These are phyloP conservation scores for Suillus americanus DNA, from an alignment of 768 basidiomycete genomes.

Conservation along the genomic window DNA sequence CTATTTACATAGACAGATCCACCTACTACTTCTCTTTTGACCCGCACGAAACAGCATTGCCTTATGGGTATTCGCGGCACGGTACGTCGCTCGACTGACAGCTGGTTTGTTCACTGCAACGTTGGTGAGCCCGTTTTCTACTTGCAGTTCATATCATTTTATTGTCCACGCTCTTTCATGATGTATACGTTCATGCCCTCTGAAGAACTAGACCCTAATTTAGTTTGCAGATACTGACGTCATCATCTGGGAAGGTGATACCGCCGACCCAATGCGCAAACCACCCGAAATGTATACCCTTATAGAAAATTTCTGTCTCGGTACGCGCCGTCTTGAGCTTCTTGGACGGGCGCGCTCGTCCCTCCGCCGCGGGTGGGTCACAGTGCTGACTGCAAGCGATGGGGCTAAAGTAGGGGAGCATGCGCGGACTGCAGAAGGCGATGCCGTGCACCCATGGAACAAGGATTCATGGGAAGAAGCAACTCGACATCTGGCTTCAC, in stretches of 20 bases:
- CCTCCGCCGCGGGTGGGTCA: conserved; percentile 89
- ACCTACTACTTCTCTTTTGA: conserved; percentile 82
- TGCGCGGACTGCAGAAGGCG: conserved; percentile 24
- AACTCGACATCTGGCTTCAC: conserved; percentile 48
- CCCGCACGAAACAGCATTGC: conserved; percentile 93
- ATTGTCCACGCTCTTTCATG: conserved; percentile 7
- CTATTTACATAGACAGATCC: conserved; percentile 63
- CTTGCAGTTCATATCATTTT: conserved; percentile 3
- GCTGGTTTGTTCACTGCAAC: conserved; percentile 98
- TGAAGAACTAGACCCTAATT: neutral
- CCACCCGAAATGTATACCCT: conserved; percentile 96
- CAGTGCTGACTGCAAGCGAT: conserved; percentile 69
- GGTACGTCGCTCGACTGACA: conserved; percentile 90
- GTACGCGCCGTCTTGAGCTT: conserved; percentile 85
- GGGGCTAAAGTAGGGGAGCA: conserved; percentile 48
- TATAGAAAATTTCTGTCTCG: conserved; percentile 97
- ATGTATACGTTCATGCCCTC: neutral
- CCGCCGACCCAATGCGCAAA: conserved; percentile 77
- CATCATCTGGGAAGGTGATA: conserved; percentile 94
- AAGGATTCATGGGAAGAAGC: conserved; percentile 64
- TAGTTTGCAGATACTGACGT: conserved; percentile 83
- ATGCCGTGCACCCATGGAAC: conserved; percentile 46
- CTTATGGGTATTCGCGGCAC: conserved; percentile 97
- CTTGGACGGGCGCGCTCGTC: conserved; percentile 72
- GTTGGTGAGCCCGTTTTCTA: conserved; percentile 60